Percentiles rank a stretch among this genome's conserved stretches.
Conservation (phyloP, 2,329 filamentous ascomycete species). For the Sarocladium strictum region DNA sequence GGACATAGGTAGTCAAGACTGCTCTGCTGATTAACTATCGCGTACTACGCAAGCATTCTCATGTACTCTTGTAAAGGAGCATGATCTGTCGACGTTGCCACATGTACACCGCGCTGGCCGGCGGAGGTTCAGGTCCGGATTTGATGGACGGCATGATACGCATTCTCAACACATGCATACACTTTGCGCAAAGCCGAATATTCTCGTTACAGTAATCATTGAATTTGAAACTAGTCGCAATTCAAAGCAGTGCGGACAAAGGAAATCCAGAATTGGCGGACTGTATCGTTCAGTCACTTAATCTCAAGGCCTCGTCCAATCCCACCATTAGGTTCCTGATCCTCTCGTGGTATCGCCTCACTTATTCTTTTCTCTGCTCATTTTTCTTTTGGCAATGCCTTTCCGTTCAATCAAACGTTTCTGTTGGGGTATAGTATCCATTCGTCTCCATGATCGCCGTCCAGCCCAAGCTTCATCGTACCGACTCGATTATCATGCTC, state of each 20-base stretch:
- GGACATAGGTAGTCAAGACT: too few species aligned
- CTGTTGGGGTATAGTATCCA: conserved; percentile 4
- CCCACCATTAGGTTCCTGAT: neutral
- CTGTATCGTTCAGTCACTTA: neutral
- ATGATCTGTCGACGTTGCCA: too few species aligned
- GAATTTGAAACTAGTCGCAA: neutral
- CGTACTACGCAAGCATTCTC: too few species aligned
- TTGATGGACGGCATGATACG: too few species aligned
- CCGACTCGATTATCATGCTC: neutral
- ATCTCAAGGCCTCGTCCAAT: neutral
- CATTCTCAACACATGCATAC: too few species aligned
- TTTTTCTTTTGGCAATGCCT: neutral
- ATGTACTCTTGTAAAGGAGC: too few species aligned
- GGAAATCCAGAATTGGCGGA: conserved; percentile 2
- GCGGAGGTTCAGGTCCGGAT: too few species aligned
- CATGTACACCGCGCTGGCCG: too few species aligned
- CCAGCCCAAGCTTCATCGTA: neutral
- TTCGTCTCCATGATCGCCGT: neutral
- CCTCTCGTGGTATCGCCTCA: neutral
- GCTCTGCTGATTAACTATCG: too few species aligned
- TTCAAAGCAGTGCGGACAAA: neutral
- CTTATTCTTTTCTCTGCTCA: neutral
- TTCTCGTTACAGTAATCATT: too few species aligned
- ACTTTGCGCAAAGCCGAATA: too few species aligned
- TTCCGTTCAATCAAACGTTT: neutral